Conservation (phyloP, 176 grass and related monocot species). For the Chloris gayana region DNA sequence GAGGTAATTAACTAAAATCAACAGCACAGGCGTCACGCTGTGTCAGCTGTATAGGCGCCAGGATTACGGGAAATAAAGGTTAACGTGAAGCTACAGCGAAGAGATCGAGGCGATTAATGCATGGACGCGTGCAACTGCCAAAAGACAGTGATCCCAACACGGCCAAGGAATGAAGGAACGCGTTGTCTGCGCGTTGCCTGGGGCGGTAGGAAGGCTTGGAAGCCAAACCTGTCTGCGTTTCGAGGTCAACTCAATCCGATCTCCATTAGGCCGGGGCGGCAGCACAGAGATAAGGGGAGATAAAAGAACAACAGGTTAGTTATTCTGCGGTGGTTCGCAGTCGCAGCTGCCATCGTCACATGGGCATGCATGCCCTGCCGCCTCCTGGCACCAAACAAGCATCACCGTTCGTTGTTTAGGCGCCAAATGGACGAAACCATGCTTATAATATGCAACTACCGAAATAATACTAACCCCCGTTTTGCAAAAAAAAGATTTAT, state of each 20-base stretch:
- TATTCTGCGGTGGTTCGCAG: conserved; percentile 24
- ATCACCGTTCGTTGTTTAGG: background rate
- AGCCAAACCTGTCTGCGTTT: background rate
- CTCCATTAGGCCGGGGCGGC: conserved; percentile 19
- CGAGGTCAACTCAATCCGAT: conserved; percentile 35
- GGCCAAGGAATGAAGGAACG: conserved; percentile 19
- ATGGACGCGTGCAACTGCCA: conserved; percentile 40
- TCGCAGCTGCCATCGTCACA: conserved; percentile 42
- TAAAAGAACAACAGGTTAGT: background rate
- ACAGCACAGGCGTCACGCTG: background rate
- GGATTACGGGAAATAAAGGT: conserved; percentile 18
- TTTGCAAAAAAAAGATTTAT: background rate
- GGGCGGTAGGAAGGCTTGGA: background rate
- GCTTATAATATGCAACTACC: background rate
- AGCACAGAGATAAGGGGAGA: conserved; percentile 26
- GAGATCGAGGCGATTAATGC: background rate
- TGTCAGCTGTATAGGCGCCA: background rate
- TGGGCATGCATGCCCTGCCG: conserved; percentile 13
- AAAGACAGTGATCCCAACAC: conserved; percentile 43
- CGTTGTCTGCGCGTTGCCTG: background rate
- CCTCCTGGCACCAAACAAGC: background rate
- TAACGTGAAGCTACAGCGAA: conserved; percentile 28
- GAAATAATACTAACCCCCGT: background rate
- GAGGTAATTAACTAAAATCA: background rate
- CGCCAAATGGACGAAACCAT: background rate